Evolutionary conservation across 1,284 basidiomycete genomes (phyloP).

Genomic region (Sporisorium graminicola): DNA sequence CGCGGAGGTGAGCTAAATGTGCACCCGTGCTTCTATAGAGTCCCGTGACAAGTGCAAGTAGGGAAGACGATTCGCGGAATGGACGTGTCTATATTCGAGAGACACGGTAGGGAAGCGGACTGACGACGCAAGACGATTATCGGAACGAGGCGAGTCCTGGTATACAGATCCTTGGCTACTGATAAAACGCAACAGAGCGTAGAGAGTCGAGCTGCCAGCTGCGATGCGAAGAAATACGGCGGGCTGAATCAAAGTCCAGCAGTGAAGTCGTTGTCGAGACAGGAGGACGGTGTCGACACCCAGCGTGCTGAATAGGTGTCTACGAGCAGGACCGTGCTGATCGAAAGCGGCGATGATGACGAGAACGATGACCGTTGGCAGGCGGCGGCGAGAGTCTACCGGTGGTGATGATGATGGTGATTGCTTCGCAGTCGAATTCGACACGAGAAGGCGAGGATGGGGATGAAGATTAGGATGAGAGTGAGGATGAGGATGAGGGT

Average conservation of each 20-base stretch:
- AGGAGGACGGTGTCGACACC: not conserved
- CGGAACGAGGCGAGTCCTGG: slow-evolving; percentile 6
- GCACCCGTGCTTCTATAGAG: not conserved
- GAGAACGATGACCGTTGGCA: not conserved
- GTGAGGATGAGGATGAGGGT: not conserved
- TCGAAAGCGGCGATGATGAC: slow-evolving; percentile 7
- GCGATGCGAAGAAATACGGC: not conserved
- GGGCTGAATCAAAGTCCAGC: not conserved
- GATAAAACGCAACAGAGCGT: not conserved
- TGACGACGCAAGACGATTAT: not conserved
- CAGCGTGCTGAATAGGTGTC: not conserved
- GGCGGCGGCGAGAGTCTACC: not conserved
- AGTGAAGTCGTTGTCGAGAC: too few relatives aligned
- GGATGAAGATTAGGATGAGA: slow-evolving; percentile 3
- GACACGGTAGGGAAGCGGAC: not conserved
- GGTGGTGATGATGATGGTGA: slow-evolving; percentile 7
- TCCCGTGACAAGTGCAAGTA: not conserved
- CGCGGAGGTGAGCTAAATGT: not conserved
- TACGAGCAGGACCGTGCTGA: not conserved
- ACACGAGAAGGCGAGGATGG: not conserved
- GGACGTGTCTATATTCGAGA: not conserved
- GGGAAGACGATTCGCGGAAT: not conserved
- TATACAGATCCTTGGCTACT: slow-evolving; percentile 6
- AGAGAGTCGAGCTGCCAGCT: not conserved
- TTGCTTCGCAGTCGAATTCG: not conserved